Conservation (phyloP, 2,329 filamentous ascomycete species). For the Botrytis fabae region DNA sequence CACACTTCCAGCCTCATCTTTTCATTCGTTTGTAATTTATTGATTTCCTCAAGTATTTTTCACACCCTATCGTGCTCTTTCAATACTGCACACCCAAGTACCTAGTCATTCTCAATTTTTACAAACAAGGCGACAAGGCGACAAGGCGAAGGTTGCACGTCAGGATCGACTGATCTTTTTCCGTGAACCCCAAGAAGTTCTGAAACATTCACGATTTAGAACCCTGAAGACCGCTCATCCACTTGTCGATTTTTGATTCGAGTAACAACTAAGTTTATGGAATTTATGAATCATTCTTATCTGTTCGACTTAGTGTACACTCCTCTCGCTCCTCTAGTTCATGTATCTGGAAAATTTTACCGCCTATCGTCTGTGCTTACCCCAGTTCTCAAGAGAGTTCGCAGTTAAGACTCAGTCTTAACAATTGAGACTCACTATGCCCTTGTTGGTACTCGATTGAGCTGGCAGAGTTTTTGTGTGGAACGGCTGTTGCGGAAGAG, state of each 20-base stretch:
- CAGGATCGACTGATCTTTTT: constrained; percentile 6
- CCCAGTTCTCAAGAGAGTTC: constrained; percentile 11
- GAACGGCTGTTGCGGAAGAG: constrained; percentile 10
- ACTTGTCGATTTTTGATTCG: constrained; percentile 22
- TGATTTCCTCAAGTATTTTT: neutral
- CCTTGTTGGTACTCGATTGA: neutral
- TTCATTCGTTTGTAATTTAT: constrained; percentile 18
- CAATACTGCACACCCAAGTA: neutral
- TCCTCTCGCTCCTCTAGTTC: constrained; percentile 9
- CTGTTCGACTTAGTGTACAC: neutral
- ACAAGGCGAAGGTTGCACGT: constrained; percentile 1
- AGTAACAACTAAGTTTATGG: constrained; percentile 3
- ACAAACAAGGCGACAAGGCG: neutral
- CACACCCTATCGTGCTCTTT: neutral
- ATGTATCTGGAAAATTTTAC: constrained; percentile 2
- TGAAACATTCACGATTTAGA: constrained; percentile 14
- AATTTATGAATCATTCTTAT: constrained; percentile 15
- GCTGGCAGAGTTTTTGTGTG: neutral
- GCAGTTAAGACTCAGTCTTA: neutral
- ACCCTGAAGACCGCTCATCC: constrained; percentile 16
- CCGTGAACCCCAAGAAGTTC: neutral
- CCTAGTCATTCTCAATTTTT: neutral
- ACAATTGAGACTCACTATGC: neutral
- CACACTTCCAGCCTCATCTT: constrained; percentile 21
- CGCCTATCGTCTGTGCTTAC: constrained; percentile 11